Percentiles rank a stretch among this genome's conserved stretches.
Conservation (phyloP, 768 basidiomycete genomes). For the Infundibulicybe gibba region DNA sequence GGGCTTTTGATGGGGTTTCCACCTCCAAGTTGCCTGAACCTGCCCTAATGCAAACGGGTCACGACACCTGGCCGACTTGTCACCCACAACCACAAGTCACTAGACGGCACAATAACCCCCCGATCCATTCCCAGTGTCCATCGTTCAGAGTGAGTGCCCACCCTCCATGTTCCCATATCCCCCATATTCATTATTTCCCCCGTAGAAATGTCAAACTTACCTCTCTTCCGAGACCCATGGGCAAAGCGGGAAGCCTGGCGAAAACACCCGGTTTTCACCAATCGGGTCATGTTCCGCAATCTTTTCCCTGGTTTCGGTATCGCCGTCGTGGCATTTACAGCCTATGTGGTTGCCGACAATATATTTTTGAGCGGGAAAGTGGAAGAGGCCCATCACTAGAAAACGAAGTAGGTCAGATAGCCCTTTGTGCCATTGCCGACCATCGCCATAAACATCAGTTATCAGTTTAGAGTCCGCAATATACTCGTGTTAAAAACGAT, state of each 20-base stretch:
- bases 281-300: constrained; percentile 83
- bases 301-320: constrained; percentile 95
- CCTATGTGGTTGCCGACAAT: constrained; percentile 87
- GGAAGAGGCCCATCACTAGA: constrained; percentile 20
- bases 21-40: constrained; percentile 37
- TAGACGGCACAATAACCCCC: neutral
- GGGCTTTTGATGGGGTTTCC: constrained; percentile 33
- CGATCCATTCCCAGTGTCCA: neutral
- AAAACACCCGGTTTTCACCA: constrained; percentile 84
- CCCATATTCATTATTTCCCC: constrained; percentile 8
- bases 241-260: constrained; percentile 92
- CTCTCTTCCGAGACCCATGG: constrained; percentile 93
- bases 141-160: neutral
- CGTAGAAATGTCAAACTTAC: constrained; percentile 53
- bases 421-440: neutral
- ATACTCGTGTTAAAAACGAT: too few relatives aligned
- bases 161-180: constrained; percentile 1
- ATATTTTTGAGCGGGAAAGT: constrained; percentile 40
- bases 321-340: constrained; percentile 87
- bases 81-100: constrained; percentile 1
- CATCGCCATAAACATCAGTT: neutral
- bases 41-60: constrained; percentile 52
- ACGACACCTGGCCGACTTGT: constrained; percentile 17
- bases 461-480: too few relatives aligned
- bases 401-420: constrained; percentile 7